phyloP scores from a whole-genome alignment of 768 basidiomycete genomes.

The Termitomyces sp. region DNA sequence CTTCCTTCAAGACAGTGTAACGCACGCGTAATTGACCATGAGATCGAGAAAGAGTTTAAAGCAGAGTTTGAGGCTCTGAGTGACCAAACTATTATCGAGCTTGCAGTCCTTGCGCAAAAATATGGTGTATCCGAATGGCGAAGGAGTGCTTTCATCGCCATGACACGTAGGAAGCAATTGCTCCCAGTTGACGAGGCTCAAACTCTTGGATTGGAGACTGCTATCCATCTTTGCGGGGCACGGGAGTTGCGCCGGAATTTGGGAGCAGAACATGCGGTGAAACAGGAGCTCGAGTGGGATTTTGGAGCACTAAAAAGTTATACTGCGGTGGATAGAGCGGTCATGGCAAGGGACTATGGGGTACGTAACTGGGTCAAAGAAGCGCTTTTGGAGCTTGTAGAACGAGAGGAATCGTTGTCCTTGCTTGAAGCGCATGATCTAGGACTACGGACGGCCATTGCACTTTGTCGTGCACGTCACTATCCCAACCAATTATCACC shows the following conservation, averaged over 20 bases:
- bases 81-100: not conserved
- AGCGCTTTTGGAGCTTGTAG: not conserved
- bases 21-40: too few relatives aligned
- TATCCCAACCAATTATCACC: not conserved
- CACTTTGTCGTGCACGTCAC: slow-evolving; percentile 3
- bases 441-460: slow-evolving; percentile 4
- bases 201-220: slow-evolving; percentile 2
- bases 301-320: not conserved
- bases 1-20: too few relatives aligned
- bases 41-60: too few relatives aligned
- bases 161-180: not conserved
- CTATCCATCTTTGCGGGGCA: slow-evolving; percentile 5
- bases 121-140: slow-evolving; percentile 8
- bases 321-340: not conserved
- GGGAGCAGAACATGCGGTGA: not conserved
- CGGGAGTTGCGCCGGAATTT: not conserved
- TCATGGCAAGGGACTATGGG: slow-evolving; percentile 1
- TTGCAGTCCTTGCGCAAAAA: not conserved
- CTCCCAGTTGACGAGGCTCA: slow-evolving; percentile 3
- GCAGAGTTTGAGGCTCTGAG: not conserved
- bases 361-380: slow-evolving; percentile 2
- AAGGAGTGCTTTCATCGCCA: not conserved
- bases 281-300: not conserved
- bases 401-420: not conserved
- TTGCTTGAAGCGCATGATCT: not conserved